Conservation (phyloP, 2,329 filamentous ascomycete species). For the Colletotrichum aenigma region DNA sequence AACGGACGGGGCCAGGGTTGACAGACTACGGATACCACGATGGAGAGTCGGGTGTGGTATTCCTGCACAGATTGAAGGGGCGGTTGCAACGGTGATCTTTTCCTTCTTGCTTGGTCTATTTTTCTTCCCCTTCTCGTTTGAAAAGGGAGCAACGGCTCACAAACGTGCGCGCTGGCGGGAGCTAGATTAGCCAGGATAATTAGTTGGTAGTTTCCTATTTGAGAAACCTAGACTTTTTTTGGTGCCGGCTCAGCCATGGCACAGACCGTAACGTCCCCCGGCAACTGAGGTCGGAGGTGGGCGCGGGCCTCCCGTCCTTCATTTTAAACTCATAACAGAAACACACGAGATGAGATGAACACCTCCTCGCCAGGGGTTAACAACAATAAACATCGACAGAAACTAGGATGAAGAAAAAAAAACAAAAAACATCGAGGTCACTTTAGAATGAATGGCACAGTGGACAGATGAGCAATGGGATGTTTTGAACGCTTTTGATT, state of each 20-base stretch:
- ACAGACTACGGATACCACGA: not conserved
- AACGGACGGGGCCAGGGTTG: not conserved
- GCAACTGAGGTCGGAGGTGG: not conserved
- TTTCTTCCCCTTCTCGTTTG: not conserved
- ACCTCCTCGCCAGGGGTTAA: not conserved
- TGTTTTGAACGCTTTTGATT: not conserved
- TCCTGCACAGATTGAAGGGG: not conserved
- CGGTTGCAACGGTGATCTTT: not conserved
- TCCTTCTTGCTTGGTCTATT: not conserved
- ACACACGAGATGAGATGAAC: not conserved
- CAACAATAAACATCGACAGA: not conserved
- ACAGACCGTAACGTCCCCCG: not conserved
- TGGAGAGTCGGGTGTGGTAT: not conserved
- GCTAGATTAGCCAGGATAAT: not conserved
- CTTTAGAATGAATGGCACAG: not conserved
- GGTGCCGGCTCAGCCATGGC: not conserved
- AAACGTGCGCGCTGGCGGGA: not conserved
- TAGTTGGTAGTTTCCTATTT: not conserved
- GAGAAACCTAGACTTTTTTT: not conserved
- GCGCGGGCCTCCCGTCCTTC: not conserved
- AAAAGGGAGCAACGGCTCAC: not conserved
- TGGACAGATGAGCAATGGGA: not conserved
- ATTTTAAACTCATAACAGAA: not conserved
- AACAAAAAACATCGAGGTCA: not conserved
- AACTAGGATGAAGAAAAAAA: not conserved